These are phyloP conservation scores for Dactylorhiza incarnata DNA, from an alignment of 106 monocot genomes.

Conservation along the genomic window DNA sequence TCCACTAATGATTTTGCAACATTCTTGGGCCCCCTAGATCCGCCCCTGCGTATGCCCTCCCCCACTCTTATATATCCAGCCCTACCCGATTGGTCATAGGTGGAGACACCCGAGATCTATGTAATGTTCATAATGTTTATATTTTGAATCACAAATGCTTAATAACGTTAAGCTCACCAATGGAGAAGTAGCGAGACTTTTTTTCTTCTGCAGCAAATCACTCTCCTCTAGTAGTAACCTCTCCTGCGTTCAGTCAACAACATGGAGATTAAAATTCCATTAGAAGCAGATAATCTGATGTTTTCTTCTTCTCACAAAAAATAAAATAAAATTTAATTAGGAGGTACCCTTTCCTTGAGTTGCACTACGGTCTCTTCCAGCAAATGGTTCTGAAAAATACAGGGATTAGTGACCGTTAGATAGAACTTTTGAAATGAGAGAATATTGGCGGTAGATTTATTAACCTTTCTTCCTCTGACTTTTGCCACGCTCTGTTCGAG, in stretches of 20 bases:
- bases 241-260: conserved; percentile 23
- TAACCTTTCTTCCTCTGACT: conserved; percentile 49
- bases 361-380: conserved; percentile 21
- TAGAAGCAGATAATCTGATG: neutral
- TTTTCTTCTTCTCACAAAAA: neutral
- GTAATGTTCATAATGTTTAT: neutral
- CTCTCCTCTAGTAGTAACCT: conserved; percentile 27
- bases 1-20: too few relatives aligned
- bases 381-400: conserved; percentile 20
- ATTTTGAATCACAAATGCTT: neutral
- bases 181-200: neutral
- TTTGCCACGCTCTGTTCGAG: conserved; percentile 36
- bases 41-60: too few relatives aligned
- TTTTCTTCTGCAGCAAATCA: conserved; percentile 23
- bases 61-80: too few relatives aligned
- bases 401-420: neutral
- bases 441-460: neutral
- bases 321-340: neutral
- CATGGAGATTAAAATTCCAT: neutral
- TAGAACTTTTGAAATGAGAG: neutral
- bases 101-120: neutral
- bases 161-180: neutral
- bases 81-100: too few relatives aligned
- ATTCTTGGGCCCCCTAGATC: too few relatives aligned
- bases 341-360: conserved; percentile 30